These are phyloP conservation scores for Syzygium oleosum DNA, from an alignment of 345 rosid species.

Conservation along the genomic window DNA sequence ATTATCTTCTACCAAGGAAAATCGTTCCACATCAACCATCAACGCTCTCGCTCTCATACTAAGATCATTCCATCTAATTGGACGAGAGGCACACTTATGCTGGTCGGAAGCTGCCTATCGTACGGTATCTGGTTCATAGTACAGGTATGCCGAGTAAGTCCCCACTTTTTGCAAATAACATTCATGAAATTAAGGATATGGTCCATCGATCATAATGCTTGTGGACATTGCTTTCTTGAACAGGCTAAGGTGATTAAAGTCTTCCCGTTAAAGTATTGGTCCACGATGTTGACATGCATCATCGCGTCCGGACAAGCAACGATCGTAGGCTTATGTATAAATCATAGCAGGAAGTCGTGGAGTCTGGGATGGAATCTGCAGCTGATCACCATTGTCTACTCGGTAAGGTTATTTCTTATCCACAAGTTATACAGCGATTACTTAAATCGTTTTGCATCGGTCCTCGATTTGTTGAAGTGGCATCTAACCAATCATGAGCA, in stretches of 20 bases:
- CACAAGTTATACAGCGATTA: neutral
- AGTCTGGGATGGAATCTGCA: conserved; percentile 29
- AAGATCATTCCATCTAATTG: neutral
- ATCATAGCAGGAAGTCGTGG: conserved; percentile 19
- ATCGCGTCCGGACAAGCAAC: conserved; percentile 22
- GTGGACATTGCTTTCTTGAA: neutral
- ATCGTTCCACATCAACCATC: conserved; percentile 8
- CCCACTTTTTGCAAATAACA: neutral
- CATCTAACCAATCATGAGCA: neutral
- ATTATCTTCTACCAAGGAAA: conserved; percentile 26
- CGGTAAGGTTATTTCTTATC: conserved; percentile 10
- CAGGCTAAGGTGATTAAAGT: conserved; percentile 26
- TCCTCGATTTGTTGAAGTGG: neutral
- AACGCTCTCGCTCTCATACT: neutral
- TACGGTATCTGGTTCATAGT: conserved; percentile 32
- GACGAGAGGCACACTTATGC: conserved; percentile 26
- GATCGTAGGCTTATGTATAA: conserved; percentile 21
- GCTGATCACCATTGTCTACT: conserved; percentile 34
- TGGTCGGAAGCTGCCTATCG: conserved; percentile 19
- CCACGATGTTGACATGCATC: conserved; percentile 38
- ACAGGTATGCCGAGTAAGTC: conserved; percentile 16
- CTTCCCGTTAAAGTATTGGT: conserved; percentile 28
- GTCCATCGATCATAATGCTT: neutral
- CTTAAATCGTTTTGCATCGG: neutral
- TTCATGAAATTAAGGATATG: neutral